These are phyloP conservation scores for Irpex lacteus DNA, from an alignment of 1,284 basidiomycete genomes.

Conservation along the genomic window DNA sequence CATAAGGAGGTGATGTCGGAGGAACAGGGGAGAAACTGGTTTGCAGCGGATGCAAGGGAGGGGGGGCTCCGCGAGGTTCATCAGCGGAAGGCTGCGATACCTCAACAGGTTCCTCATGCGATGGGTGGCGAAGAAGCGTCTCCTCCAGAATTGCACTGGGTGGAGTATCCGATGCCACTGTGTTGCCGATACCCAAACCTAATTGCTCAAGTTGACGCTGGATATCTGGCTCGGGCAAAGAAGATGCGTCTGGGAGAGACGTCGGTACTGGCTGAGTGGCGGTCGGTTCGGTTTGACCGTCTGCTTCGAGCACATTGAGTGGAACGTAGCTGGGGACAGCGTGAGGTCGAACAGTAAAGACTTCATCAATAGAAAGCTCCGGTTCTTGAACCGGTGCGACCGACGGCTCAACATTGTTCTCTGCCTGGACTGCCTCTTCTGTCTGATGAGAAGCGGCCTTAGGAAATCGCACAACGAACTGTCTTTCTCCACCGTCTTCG, in stretches of 20 bases:
- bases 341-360: slow-evolving; percentile 53
- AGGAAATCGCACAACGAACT: slow-evolving; percentile 56
- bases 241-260: slow-evolving; percentile 12
- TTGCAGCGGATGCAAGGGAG: slow-evolving; percentile 54
- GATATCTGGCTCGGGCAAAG: slow-evolving; percentile 21
- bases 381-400: slow-evolving; percentile 21
- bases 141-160: slow-evolving; percentile 31
- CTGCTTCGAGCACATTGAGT: slow-evolving; percentile 10
- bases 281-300: not conserved
- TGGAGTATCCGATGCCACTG: slow-evolving; percentile 14
- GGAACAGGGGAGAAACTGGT: slow-evolving; percentile 55
- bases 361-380: slow-evolving; percentile 47
- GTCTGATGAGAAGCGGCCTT: slow-evolving; percentile 32
- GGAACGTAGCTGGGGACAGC: slow-evolving; percentile 30
- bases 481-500: slow-evolving; percentile 42
- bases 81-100: slow-evolving; percentile 18
- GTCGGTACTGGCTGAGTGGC: not conserved
- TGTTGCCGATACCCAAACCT: slow-evolving; percentile 22
- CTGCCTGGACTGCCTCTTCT: slow-evolving; percentile 10
- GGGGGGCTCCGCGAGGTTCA: slow-evolving; percentile 30
- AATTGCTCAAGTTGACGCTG: slow-evolving; percentile 41
- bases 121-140: slow-evolving; percentile 39
- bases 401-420: slow-evolving; percentile 22
- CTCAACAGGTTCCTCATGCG: slow-evolving; percentile 17
- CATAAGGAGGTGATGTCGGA: slow-evolving; percentile 57